Evolutionary conservation across 768 basidiomycete species (phyloP).

Genomic region (Russula emetica): DNA sequence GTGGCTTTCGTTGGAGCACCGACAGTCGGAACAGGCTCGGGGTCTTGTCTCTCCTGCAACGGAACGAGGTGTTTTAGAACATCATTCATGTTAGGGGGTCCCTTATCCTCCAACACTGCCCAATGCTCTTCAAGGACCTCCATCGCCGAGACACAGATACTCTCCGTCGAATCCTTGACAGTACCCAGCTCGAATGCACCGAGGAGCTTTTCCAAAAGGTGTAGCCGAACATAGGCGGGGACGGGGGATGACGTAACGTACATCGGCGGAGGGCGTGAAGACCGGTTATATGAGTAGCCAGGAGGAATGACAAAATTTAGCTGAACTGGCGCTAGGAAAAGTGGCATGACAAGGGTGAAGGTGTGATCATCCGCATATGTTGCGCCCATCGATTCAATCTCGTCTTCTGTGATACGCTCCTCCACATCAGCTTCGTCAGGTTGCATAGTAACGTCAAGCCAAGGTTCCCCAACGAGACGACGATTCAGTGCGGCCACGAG

Average conservation of each 20-base stretch:
- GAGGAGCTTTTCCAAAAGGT: slow-evolving; percentile 70
- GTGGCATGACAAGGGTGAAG: slow-evolving; percentile 47
- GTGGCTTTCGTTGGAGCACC: background rate
- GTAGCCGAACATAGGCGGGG: slow-evolving; percentile 77
- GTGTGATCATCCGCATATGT: slow-evolving; percentile 44
- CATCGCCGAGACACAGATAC: slow-evolving; percentile 67
- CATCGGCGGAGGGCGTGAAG: slow-evolving; percentile 56
- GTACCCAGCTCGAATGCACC: slow-evolving; percentile 47
- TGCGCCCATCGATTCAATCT: slow-evolving; percentile 44
- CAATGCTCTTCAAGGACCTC: slow-evolving; percentile 68
- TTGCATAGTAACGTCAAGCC: slow-evolving; percentile 25
- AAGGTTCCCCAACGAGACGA: slow-evolving; percentile 48
- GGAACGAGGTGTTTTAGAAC: slow-evolving; percentile 62
- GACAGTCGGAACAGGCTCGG: background rate
- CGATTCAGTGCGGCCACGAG: slow-evolving; percentile 54
- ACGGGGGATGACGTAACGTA: slow-evolving; percentile 66
- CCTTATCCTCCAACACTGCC: slow-evolving; percentile 58
- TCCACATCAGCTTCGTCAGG: slow-evolving; percentile 4
- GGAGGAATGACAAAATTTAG: slow-evolving; percentile 61
- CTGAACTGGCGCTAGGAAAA: slow-evolving; percentile 59
- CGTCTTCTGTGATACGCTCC: slow-evolving; percentile 41
- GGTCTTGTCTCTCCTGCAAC: slow-evolving; percentile 4
- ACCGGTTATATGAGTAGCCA: slow-evolving; percentile 44
- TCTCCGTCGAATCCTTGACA: slow-evolving; percentile 62
- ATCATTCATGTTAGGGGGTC: slow-evolving; percentile 69